Evolutionary conservation across 306 rosid genomes (phyloP).

Genomic region (Cicer judaicum): DNA sequence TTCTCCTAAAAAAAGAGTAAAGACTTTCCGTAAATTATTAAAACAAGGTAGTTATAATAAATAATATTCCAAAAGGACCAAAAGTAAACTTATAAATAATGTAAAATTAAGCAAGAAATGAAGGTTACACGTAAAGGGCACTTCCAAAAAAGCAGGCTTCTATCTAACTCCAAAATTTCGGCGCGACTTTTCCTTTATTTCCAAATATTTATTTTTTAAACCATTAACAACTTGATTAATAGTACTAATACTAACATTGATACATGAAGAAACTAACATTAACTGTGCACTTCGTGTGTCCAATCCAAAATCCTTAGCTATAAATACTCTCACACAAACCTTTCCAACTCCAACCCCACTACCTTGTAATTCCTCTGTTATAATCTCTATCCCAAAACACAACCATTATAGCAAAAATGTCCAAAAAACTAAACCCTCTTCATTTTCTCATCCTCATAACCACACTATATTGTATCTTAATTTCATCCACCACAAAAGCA

Average conservation of each 20-base stretch:
- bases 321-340: slow-evolving; percentile 45
- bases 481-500: neutral
- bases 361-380: slow-evolving; percentile 1
- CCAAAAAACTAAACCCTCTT: neutral
- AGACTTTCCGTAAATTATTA: too few species aligned
- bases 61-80: neutral
- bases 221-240: too few species aligned
- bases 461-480: neutral
- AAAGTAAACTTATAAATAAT: neutral
- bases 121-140: slow-evolving; percentile 40
- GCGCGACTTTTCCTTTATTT: slow-evolving; percentile 42
- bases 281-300: neutral
- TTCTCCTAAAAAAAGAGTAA: too few species aligned
- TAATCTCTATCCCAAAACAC: neutral
- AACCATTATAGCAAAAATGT: slow-evolving; percentile 8
- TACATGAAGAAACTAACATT: neutral
- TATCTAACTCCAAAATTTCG: slow-evolving; percentile 33
- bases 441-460: neutral
- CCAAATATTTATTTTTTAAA: neutral
- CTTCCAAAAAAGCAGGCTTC: slow-evolving; percentile 18
- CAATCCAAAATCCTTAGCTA: slow-evolving; percentile 19
- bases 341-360: slow-evolving; percentile 35
- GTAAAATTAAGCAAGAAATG: slow-evolving; percentile 18
- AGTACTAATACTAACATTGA: too few species aligned
- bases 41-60: too few species aligned